These are phyloP conservation scores for Alternaria arbusti DNA, from an alignment of 2,329 filamentous ascomycete genomes.

Conservation along the genomic window DNA sequence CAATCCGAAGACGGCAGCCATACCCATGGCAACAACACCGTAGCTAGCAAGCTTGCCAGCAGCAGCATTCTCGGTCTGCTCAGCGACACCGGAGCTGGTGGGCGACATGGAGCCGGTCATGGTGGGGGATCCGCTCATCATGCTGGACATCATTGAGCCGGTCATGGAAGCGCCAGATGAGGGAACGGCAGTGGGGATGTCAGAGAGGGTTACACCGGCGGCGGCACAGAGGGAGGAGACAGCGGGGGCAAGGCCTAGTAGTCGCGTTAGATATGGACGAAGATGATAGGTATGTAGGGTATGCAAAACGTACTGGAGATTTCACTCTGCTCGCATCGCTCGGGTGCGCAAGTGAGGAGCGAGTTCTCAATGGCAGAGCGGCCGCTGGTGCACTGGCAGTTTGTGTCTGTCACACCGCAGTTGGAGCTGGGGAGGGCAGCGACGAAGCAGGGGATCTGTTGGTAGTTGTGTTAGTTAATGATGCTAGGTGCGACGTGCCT, in stretches of 20 bases:
- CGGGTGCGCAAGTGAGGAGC: conserved; percentile 51
- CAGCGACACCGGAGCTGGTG: conserved; percentile 6
- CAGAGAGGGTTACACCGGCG: conserved; percentile 33
- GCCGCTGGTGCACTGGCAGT: conserved; percentile 60
- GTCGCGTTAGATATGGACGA: background rate
- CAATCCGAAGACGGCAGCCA: conserved; percentile 32
- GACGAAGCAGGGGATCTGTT: conserved; percentile 56
- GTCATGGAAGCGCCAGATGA: conserved; percentile 5
- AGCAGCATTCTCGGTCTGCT: conserved; percentile 25
- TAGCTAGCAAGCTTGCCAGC: conserved; percentile 26
- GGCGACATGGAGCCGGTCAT: conserved; percentile 6
- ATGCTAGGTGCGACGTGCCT: background rate
- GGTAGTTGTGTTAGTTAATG: background rate
- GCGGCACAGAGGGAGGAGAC: conserved; percentile 36
- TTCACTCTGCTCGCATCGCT: conserved; percentile 47
- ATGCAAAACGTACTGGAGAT: conserved; percentile 45
- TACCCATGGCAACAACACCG: conserved; percentile 31
- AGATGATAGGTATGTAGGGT: background rate
- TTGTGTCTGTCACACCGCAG: conserved; percentile 56
- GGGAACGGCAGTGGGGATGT: conserved; percentile 23
- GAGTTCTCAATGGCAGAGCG: conserved; percentile 42
- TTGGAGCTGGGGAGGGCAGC: conserved; percentile 55
- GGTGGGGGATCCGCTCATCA: background rate
- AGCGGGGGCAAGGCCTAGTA: conserved; percentile 30
- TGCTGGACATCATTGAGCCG: conserved; percentile 9